Conservation (phyloP, 2,329 filamentous ascomycete species). For the Metarhizium guizhouense region DNA sequence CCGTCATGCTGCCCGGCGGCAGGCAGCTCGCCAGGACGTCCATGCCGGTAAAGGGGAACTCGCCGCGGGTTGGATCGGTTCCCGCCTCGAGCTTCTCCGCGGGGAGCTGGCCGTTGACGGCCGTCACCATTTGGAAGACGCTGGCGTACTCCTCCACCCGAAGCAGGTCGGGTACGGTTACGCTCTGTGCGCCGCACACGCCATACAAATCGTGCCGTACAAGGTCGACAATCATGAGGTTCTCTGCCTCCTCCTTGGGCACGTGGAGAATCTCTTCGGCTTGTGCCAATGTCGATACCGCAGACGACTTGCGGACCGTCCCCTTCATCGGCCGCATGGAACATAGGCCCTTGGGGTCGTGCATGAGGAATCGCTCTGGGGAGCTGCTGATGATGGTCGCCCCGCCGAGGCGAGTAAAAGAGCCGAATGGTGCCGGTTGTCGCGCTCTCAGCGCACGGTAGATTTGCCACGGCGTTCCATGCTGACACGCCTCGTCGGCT, state of each 20-base stretch:
- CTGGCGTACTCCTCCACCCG: conserved; percentile 84
- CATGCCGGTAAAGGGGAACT: conserved; percentile 47
- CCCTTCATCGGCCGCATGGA: conserved; percentile 94
- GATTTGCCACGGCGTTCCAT: conserved; percentile 52
- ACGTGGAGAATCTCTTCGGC: conserved; percentile 66
- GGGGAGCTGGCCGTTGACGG: conserved; percentile 63
- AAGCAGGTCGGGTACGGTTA: conserved; percentile 70
- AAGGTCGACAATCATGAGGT: conserved; percentile 95
- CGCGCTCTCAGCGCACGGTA: conserved; percentile 60
- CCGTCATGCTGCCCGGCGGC: conserved; percentile 92
- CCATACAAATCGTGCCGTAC: conserved; percentile 89
- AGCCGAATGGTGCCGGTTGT: conserved; percentile 80
- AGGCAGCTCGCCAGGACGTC: conserved; percentile 70
- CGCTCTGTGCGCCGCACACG: conserved; percentile 67
- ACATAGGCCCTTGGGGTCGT: conserved; percentile 44
- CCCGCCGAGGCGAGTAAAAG: conserved; percentile 62
- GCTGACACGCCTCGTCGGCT: not conserved
- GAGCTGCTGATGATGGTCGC: conserved; percentile 73
- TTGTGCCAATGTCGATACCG: conserved; percentile 57
- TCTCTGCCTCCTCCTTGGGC: conserved; percentile 89
- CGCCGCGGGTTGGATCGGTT: conserved; percentile 6
- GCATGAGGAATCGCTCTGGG: conserved; percentile 77
- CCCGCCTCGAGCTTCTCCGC: conserved; percentile 7
- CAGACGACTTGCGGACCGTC: conserved; percentile 71
- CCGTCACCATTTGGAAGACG: conserved; percentile 85